A percentile compares a stretch with the other conserved stretches of the same genome.
phyloP scores from a whole-genome alignment of 768 basidiomycete species.

The Lyophyllum semitale region DNA sequence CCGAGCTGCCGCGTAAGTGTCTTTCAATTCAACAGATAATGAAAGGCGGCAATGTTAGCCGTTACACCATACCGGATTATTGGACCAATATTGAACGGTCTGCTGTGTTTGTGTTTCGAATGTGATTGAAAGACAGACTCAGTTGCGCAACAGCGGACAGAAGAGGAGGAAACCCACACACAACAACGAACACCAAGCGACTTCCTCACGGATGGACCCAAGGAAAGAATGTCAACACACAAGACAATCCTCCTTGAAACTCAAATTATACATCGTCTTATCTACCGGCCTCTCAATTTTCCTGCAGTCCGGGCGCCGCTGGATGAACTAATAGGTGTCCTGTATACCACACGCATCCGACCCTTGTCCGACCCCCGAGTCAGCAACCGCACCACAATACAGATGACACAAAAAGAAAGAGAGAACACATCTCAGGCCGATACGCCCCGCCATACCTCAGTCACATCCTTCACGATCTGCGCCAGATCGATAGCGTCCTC shows the following conservation, averaged over 20 bases:
- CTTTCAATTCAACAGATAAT: too few species aligned
- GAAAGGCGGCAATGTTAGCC: slow-evolving; percentile 66
- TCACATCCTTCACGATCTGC: slow-evolving; percentile 93
- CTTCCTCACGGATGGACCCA: too few species aligned
- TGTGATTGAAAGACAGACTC: too few species aligned
- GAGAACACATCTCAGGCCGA: slow-evolving; percentile 85
- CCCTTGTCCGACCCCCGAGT: too few species aligned
- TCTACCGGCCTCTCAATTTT: slow-evolving; percentile 97
- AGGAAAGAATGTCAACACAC: slow-evolving; percentile 40
- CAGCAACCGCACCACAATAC: neutral
- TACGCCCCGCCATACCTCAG: slow-evolving; percentile 94
- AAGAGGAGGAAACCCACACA: too few species aligned
- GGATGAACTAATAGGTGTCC: slow-evolving; percentile 97
- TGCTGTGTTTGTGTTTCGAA: too few species aligned
- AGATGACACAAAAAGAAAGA: too few species aligned
- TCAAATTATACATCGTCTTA: slow-evolving; percentile 92
- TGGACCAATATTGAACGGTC: too few species aligned
- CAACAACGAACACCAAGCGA: too few species aligned
- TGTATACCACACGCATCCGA: too few species aligned
- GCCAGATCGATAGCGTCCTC: slow-evolving; percentile 96
- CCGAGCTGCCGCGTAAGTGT: slow-evolving; percentile 60
- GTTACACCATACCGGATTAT: slow-evolving; percentile 63
- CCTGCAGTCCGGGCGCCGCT: slow-evolving; percentile 95
- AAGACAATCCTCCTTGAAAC: slow-evolving; percentile 90
- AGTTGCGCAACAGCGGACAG: too few species aligned